A percentile compares a stretch with the other conserved stretches of the same genome.
phyloP scores from a whole-genome alignment of 805 yeast genomes.

The Tanozyma kutaoensis region DNA sequence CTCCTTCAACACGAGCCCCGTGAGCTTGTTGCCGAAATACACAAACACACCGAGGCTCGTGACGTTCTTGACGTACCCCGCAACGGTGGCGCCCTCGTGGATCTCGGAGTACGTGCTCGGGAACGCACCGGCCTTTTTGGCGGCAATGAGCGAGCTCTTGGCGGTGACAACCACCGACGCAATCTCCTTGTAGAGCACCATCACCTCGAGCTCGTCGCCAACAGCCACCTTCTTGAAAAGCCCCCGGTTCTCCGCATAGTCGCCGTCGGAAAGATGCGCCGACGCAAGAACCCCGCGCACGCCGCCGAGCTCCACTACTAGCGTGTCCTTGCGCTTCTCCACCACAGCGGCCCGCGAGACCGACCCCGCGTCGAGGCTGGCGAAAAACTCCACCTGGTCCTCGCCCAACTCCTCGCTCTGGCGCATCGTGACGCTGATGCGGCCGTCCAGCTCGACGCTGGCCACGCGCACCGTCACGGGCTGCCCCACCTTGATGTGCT shows the following conservation, averaged over 20 bases:
- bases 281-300: slow-evolving; percentile 59
- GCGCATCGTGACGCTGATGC: slow-evolving; percentile 64
- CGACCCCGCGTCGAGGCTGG: slow-evolving; percentile 44
- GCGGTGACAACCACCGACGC: slow-evolving; percentile 50
- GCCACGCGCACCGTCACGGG: slow-evolving; percentile 60
- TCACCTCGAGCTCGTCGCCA: slow-evolving; percentile 49
- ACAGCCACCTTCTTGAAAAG: slow-evolving; percentile 45
- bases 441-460: slow-evolving; percentile 31
- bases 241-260: slow-evolving; percentile 60
- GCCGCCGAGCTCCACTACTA: slow-evolving; percentile 45
- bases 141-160: slow-evolving; percentile 55
- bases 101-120: slow-evolving; percentile 55
- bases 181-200: slow-evolving; percentile 54
- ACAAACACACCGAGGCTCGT: slow-evolving; percentile 78
- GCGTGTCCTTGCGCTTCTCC: slow-evolving; percentile 65
- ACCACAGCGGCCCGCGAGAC: slow-evolving; percentile 46
- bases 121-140: slow-evolving; percentile 37
- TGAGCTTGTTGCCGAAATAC: slow-evolving; percentile 64
- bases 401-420: slow-evolving; percentile 40
- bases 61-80: slow-evolving; percentile 66
- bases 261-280: slow-evolving; percentile 70
- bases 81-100: slow-evolving; percentile 24
- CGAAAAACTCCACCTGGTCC: slow-evolving; percentile 32
- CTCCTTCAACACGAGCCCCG: slow-evolving; percentile 74
- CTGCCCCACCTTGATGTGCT: slow-evolving; percentile 73